phyloP scores from a whole-genome alignment of 169 alveolate genomes.

The Plasmodium vivax region DNA sequence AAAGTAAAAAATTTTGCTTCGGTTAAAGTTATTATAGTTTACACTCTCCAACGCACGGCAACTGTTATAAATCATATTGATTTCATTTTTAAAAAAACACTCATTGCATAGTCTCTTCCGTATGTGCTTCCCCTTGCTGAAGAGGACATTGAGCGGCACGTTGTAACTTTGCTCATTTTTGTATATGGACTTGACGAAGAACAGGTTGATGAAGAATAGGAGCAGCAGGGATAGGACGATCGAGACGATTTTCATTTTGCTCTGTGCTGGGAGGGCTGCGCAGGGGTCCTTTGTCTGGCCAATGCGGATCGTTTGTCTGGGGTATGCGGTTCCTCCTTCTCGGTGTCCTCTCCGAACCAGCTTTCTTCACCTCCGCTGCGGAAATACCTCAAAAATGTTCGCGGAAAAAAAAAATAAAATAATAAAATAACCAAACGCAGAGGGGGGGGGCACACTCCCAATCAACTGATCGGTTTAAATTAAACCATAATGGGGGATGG shows the following conservation, averaged over 20 bases:
- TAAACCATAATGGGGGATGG: not conserved
- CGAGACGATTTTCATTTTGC: slow-evolving; percentile 27
- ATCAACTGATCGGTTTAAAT: not conserved
- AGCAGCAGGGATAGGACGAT: slow-evolving; percentile 6
- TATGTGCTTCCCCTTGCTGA: slow-evolving; percentile 36
- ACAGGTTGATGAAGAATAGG: slow-evolving; percentile 51
- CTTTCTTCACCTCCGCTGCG: not conserved
- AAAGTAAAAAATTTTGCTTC: slow-evolving; percentile 1
- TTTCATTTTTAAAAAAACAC: slow-evolving; percentile 67
- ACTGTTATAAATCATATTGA: slow-evolving; percentile 39
- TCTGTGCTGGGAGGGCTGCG: no score
- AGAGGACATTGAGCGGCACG: slow-evolving; percentile 35
- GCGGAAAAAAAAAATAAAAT: not conserved
- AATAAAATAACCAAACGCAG: not conserved
- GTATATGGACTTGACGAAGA: slow-evolving; percentile 39
- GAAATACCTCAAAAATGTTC: not conserved
- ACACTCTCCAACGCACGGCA: slow-evolving; percentile 63
- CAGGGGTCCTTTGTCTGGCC: not conserved
- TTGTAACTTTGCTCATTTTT: slow-evolving; percentile 31
- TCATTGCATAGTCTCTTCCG: slow-evolving; percentile 62
- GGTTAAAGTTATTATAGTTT: not conserved
- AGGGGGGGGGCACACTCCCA: not conserved
- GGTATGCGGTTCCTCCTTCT: not conserved
- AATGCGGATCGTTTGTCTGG: not conserved
- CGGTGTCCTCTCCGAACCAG: not conserved